Evolutionary conservation across 148 eudicot species (phyloP).

Genomic region (Beta vulgaris): DNA sequence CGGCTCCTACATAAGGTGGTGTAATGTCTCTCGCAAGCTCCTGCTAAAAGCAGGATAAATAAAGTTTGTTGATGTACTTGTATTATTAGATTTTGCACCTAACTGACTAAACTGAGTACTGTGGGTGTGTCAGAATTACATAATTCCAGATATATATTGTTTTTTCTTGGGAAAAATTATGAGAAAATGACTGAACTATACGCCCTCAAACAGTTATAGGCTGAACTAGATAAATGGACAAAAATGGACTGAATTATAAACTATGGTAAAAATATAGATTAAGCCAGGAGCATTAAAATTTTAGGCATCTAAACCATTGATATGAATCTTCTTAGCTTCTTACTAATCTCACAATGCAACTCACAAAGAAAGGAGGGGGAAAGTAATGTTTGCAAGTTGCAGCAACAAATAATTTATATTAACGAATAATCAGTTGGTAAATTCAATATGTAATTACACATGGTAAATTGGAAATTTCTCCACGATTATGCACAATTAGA

Average conservation of each 20-base stretch:
- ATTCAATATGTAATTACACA: too few species aligned
- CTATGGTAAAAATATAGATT: too few species aligned
- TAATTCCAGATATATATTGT: not conserved
- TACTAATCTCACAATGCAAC: too few species aligned
- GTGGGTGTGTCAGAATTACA: not conserved
- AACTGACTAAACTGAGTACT: not conserved
- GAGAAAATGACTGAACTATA: too few species aligned
- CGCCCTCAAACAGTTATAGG: too few species aligned
- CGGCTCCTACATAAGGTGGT: slow-evolving; percentile 62
- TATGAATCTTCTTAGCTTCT: too few species aligned
- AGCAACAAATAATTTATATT: not conserved
- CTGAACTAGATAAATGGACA: too few species aligned
- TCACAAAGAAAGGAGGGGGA: not conserved
- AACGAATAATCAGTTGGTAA: slow-evolving; percentile 2
- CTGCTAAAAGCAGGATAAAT: slow-evolving; percentile 12
- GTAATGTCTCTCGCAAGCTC: slow-evolving; percentile 34
- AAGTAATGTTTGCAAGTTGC: not conserved
- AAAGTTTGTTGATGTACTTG: not conserved
- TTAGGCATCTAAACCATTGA: too few species aligned
- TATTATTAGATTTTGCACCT: not conserved
- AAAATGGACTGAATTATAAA: too few species aligned
- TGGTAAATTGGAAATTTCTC: not conserved
- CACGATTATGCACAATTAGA: not conserved
- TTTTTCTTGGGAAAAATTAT: too few species aligned
- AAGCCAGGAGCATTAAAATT: too few species aligned